Evolutionary conservation across 2,329 filamentous ascomycete species (phyloP).

Genomic region (Boeremia exigua): DNA sequence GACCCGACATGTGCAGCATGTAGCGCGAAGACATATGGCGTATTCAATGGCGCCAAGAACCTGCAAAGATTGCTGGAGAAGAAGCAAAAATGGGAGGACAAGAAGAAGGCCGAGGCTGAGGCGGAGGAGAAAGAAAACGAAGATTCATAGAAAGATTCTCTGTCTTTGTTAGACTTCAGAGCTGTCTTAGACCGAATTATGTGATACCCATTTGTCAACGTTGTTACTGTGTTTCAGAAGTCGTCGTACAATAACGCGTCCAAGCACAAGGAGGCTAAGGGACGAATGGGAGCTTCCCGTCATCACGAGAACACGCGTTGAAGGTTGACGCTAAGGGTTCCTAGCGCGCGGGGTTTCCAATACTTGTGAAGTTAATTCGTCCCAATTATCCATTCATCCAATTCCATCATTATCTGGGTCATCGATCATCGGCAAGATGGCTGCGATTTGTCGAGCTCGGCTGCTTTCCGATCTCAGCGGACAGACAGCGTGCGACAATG

Average conservation of each 20-base stretch:
- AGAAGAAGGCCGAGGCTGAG: constrained; percentile 62
- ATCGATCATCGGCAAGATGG: constrained; percentile 12
- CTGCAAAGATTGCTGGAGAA: constrained; percentile 79
- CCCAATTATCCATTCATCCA: background rate
- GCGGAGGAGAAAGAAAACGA: constrained; percentile 47
- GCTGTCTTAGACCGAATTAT: background rate
- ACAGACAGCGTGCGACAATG: constrained; percentile 29
- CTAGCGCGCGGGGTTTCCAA: constrained; percentile 10
- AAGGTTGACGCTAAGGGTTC: constrained; percentile 1
- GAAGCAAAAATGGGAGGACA: constrained; percentile 68
- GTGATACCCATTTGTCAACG: constrained; percentile 5
- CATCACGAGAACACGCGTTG: constrained; percentile 18
- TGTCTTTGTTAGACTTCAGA: background rate
- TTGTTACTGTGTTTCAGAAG: background rate
- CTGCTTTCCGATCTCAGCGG: constrained; percentile 31
- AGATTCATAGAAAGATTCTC: background rate
- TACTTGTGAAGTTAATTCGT: background rate
- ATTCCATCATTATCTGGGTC: background rate
- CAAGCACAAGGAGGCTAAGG: background rate
- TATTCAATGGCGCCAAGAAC: constrained; percentile 87
- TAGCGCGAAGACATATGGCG: constrained; percentile 81
- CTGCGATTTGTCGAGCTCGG: constrained; percentile 26
- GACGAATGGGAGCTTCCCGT: background rate
- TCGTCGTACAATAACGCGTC: background rate
- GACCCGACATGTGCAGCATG: constrained; percentile 88